Conservation (phyloP, 306 rosid genomes). For the Lathyrus oleraceus region DNA sequence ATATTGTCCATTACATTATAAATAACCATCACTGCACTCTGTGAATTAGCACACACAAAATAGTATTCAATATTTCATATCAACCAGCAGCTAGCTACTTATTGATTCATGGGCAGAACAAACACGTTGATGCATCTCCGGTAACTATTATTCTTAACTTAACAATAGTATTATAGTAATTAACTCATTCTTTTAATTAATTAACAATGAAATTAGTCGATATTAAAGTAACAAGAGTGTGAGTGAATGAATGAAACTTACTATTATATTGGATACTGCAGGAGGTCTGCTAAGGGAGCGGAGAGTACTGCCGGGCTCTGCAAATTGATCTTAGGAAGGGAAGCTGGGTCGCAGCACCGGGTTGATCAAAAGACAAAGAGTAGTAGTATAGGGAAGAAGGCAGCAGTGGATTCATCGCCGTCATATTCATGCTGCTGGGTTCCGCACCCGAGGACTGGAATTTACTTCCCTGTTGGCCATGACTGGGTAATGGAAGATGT, state of each 20-base stretch:
- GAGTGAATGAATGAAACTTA: not conserved
- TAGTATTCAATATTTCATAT: not conserved
- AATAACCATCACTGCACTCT: not conserved
- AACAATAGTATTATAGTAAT: not conserved
- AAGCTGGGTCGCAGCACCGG: not conserved
- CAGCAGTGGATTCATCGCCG: not conserved
- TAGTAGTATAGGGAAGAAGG: not conserved
- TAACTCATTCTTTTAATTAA: not conserved
- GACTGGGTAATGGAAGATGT: conserved; percentile 72
- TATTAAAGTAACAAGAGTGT: not conserved
- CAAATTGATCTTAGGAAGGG: not conserved
- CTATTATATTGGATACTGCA: not conserved
- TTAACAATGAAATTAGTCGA: not conserved
- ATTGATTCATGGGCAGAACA: conserved; percentile 6
- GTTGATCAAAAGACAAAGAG: not conserved
- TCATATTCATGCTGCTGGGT: conserved; percentile 45
- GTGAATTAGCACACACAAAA: not conserved
- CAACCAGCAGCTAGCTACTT: not conserved
- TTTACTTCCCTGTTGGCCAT: conserved; percentile 72
- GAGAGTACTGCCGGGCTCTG: not conserved
- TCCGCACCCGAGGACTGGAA: conserved; percentile 71
- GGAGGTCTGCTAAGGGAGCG: not conserved
- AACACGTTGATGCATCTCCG: not conserved
- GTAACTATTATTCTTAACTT: not conserved
- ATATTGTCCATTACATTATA: not conserved